Evolutionary conservation across 108 stramenopile species (phyloP).

Genomic region (Poteriospumella lacustris): DNA sequence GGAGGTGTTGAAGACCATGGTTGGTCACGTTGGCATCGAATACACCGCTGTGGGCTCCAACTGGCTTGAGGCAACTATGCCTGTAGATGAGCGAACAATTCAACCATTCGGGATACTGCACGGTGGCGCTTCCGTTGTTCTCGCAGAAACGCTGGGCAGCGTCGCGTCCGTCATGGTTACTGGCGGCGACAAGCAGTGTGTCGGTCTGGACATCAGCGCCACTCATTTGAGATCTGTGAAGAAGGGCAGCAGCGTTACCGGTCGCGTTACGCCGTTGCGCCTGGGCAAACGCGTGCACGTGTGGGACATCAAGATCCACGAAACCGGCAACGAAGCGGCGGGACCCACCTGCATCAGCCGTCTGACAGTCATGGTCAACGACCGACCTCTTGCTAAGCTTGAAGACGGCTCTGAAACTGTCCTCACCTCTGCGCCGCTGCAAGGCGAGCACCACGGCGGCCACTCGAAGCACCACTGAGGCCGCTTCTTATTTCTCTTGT

Average conservation of each 20-base stretch:
- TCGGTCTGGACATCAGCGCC: not conserved
- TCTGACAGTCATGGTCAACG: not conserved
- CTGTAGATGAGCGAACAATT: not conserved
- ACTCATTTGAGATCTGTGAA: not conserved
- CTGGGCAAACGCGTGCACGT: not conserved
- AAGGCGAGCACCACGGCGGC: no score
- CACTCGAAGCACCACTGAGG: no score
- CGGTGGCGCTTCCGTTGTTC: not conserved
- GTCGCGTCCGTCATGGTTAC: not conserved
- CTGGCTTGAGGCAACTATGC: not conserved
- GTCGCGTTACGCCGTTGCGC: not conserved
- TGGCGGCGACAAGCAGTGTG: not conserved
- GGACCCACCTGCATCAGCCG: not conserved
- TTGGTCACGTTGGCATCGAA: not conserved
- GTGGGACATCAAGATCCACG: not conserved
- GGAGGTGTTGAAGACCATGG: not conserved
- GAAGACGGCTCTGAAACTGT: no score
- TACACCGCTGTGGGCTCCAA: not conserved
- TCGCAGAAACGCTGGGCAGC: not conserved
- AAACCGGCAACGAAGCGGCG: not conserved
- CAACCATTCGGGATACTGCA: not conserved
- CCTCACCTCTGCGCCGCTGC: no score
- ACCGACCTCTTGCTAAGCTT: no score
- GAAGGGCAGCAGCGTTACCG: not conserved
- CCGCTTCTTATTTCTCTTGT: no score